Evolutionary conservation across 345 rosid species (phyloP), one percentile per base, ranked within the genome.

Genomic region (Eucalyptus pauciflora): DNA sequence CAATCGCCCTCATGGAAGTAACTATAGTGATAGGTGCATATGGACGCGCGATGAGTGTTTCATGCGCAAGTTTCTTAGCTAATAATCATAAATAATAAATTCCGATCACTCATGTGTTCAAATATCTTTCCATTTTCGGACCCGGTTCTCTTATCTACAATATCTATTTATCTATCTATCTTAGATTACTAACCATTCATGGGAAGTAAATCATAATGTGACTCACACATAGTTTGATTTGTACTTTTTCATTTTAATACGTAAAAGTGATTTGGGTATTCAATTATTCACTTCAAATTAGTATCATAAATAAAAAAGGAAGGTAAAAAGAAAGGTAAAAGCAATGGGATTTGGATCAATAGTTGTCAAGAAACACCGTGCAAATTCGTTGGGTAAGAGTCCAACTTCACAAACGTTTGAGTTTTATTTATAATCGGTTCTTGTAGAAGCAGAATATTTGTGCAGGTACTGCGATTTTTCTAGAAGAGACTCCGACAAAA

Each of bases 1-100:
- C 18, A 62, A n/a, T 62, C 7, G 71, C 71, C 33, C 7, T 29
- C 71, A 62, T 12, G 8, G 17, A 29, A n/a, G 33, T 29, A 37
- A 64, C 71, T n/a, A 29, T 14, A 14, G 9, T n/a, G 71, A n/a
- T 58, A 58, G 2, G 37, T 62, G 37, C 0, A 18, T 29, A 62
- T 3, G 33, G 33, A 2, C 17, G 4, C 2, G 1, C 9, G 4
- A 0, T 6, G 20, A 10, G 4, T n/a, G 17, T n/a, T 14, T 7
- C 0, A 17, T 1, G 18, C 3, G 33, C 3, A 15, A 33, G 29
- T 62, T 29, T 62, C 33, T 62, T 27, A 62, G 9, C 69, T 27
- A 13, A 33, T 27, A 13, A 29, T 62, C 5, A 1, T 29, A 62
- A 29, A 62, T 29, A 15, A 29, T 5, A 62, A 62, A 62, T 17